A percentile compares a stretch with the other conserved stretches of the same genome.
Conservation (phyloP, 192 early-diverging fungal species). For the Haplosporangium gracile region DNA sequence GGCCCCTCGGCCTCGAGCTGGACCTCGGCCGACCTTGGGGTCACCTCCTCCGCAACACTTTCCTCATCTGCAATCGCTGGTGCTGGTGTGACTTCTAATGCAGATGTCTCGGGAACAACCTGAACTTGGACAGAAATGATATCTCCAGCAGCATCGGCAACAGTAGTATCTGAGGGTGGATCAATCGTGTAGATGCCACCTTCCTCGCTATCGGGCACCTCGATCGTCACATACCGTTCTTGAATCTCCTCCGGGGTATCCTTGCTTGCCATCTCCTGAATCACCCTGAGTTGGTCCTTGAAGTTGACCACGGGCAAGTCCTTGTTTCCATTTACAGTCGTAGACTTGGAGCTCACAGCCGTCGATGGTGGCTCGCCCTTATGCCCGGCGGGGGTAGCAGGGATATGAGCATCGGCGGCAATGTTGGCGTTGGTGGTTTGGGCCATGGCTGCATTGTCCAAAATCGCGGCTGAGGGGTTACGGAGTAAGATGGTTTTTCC, state of each 20-base stretch:
- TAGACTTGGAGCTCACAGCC: background rate
- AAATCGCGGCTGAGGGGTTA: background rate
- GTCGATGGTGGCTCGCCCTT: background rate
- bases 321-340: slow-evolving; percentile 9
- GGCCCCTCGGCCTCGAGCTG: background rate
- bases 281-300: slow-evolving; percentile 27
- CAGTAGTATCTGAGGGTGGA: background rate
- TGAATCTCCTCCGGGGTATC: background rate
- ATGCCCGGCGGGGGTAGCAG: background rate
- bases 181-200: slow-evolving; percentile 14
- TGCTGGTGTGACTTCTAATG: background rate
- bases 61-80: background rate
- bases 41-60: background rate
- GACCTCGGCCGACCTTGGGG: background rate
- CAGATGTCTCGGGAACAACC: background rate
- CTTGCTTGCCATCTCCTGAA: slow-evolving; percentile 17
- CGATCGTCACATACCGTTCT: slow-evolving; percentile 7
- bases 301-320: slow-evolving; percentile 30
- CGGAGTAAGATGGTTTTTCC: slow-evolving; percentile 51
- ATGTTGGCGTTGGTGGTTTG: slow-evolving; percentile 3
- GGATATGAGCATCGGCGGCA: background rate
- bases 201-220: slow-evolving; percentile 16
- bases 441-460: slow-evolving; percentile 7
- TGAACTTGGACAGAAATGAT: background rate
- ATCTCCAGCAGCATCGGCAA: background rate